Conservation (phyloP, 495 filamentous ascomycete species). For the Cladorrhinum samala region DNA sequence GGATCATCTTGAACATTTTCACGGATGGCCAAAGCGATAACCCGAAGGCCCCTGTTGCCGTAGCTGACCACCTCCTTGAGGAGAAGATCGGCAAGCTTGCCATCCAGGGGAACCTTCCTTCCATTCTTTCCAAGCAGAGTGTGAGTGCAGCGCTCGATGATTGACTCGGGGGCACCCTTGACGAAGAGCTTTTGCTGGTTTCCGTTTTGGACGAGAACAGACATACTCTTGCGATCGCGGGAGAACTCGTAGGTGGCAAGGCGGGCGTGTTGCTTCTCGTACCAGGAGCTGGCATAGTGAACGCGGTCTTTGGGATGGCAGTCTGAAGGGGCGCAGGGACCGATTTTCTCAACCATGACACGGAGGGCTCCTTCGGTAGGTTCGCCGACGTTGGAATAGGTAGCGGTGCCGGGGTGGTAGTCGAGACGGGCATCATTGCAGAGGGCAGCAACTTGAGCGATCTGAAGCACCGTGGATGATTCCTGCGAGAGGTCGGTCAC, state of each 20-base stretch:
- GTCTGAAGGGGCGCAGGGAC: constrained; percentile 44
- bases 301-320: constrained; percentile 50
- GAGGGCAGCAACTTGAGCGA: constrained; percentile 80
- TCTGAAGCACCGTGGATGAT: constrained; percentile 73
- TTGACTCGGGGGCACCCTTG: constrained; percentile 92
- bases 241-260: constrained; percentile 96
- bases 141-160: constrained; percentile 85
- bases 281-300: constrained; percentile 76
- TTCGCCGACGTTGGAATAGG: constrained; percentile 84
- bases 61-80: constrained; percentile 77
- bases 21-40: constrained; percentile 84
- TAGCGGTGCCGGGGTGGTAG: constrained; percentile 65
- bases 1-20: constrained; percentile 65
- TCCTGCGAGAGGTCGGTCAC: constrained; percentile 62
- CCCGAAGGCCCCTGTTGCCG: constrained; percentile 84
- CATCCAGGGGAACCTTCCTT: constrained; percentile 61
- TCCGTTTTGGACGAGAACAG: constrained; percentile 71
- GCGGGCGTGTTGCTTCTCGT: constrained; percentile 66
- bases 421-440: constrained; percentile 88
- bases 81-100: constrained; percentile 60
- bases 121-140: constrained; percentile 69
- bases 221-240: constrained; percentile 98
- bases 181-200: constrained; percentile 76
- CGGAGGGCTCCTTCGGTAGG: constrained; percentile 93
- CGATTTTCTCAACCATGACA: constrained; percentile 91